These are phyloP conservation scores for Ramaria rubella DNA, from an alignment of 768 basidiomycete species.

Conservation along the genomic window DNA sequence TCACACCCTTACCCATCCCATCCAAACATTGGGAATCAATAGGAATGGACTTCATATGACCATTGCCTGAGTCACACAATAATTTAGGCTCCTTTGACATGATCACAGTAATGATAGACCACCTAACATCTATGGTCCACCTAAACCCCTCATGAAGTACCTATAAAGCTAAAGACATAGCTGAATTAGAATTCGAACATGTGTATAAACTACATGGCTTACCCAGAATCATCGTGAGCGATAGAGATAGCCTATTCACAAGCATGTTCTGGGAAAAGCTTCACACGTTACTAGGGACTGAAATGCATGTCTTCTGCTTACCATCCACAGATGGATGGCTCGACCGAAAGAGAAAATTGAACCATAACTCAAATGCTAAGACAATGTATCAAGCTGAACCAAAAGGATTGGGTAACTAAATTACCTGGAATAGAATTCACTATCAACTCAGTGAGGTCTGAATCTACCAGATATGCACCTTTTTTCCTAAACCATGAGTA, in stretches of 20 bases:
- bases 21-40: background rate
- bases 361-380: slow-evolving; percentile 28
- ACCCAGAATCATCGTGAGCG: slow-evolving; percentile 10
- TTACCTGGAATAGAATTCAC: too few species aligned
- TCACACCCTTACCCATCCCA: too few species aligned
- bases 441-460: too few species aligned
- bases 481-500: too few species aligned
- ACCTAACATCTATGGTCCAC: slow-evolving; percentile 22
- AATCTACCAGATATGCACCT: too few species aligned
- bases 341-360: slow-evolving; percentile 31
- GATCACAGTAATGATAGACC: slow-evolving; percentile 25
- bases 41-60: too few species aligned
- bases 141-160: slow-evolving; percentile 17
- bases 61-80: slow-evolving; percentile 3
- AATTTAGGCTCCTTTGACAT: slow-evolving; percentile 21
- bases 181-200: slow-evolving; percentile 13
- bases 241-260: background rate
- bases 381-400: too few species aligned
- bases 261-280: background rate
- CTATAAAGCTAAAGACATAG: slow-evolving; percentile 17
- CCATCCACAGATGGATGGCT: too few species aligned
- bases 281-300: background rate
- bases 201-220: slow-evolving; percentile 19
- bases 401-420: too few species aligned
- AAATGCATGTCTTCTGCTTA: background rate